Percentiles rank a stretch among this genome's conserved stretches.
These are phyloP conservation scores for Mucor plumbeus DNA, from an alignment of 371 early-diverging fungal genomes.

Conservation along the genomic window DNA sequence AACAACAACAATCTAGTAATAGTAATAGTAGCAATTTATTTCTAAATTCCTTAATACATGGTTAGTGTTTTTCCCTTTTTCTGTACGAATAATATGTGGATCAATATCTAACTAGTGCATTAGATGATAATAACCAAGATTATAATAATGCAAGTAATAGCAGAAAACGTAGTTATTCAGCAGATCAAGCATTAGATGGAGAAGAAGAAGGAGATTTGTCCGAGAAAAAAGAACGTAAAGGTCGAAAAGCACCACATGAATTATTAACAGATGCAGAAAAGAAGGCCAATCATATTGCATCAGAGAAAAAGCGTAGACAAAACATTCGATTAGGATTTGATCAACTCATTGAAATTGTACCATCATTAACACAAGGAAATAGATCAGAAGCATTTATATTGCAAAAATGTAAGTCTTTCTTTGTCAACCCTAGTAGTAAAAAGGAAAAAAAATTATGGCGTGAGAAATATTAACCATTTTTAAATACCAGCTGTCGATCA, in stretches of 20 bases:
- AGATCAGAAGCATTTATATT: conserved; percentile 66
- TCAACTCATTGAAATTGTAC: conserved; percentile 82
- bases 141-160: background rate
- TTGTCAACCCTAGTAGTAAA: background rate
- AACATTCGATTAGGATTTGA: conserved; percentile 86
- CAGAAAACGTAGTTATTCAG: conserved; percentile 18
- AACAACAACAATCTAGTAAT: background rate
- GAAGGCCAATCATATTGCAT: conserved; percentile 93
- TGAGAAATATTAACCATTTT: background rate
- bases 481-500: conserved; percentile 46
- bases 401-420: conserved; percentile 55
- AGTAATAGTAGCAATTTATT: background rate
- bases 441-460: background rate
- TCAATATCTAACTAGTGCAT: background rate
- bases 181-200: conserved; percentile 12
- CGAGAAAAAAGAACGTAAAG: conserved; percentile 34
- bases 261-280: conserved; percentile 92
- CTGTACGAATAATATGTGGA: background rate
- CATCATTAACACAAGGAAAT: conserved; percentile 68
- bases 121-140: background rate
- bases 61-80: background rate
- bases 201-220: conserved; percentile 9
- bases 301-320: conserved; percentile 89
- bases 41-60: background rate
- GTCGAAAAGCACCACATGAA: conserved; percentile 62